Conservation (phyloP, 768 basidiomycete species). For the Termitomyces sp. region DNA sequence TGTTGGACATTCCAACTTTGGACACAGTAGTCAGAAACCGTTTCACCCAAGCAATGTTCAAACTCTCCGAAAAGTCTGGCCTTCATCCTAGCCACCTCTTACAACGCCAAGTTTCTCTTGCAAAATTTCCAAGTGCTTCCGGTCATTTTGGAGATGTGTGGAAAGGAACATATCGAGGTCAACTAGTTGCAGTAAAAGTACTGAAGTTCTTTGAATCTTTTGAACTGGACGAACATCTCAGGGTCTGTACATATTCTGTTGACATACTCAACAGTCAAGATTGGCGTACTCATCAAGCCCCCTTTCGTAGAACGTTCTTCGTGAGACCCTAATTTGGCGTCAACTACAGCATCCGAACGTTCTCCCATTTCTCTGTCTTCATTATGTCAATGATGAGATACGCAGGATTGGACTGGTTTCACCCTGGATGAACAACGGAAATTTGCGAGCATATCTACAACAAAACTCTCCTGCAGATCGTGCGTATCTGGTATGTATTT, state of each 20-base stretch:
- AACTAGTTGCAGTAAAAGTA: constrained; percentile 27
- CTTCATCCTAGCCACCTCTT: constrained; percentile 23
- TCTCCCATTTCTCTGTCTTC: constrained; percentile 11
- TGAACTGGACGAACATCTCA: constrained; percentile 16
- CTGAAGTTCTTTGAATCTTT: constrained; percentile 16
- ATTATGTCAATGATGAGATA: constrained; percentile 7
- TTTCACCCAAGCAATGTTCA: constrained; percentile 9
- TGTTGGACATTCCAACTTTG: constrained; percentile 6
- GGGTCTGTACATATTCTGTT: constrained; percentile 16
- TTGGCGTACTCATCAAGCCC: too few species aligned
- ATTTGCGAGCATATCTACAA: constrained; percentile 1
- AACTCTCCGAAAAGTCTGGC: constrained; percentile 24
- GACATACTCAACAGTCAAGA: too few species aligned
- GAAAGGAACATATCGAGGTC: constrained; percentile 21
- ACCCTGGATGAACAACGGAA: constrained; percentile 12
- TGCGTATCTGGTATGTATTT: constrained; percentile 6
- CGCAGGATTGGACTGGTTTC: constrained; percentile 9
- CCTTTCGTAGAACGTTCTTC: constrained; percentile 5
- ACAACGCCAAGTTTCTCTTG: constrained; percentile 5
- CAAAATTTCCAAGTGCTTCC: constrained; percentile 12
- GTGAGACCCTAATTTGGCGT: constrained; percentile 10
- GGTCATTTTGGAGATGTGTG: constrained; percentile 28
- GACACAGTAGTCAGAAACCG: constrained; percentile 7
- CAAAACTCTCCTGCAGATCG: not conserved
- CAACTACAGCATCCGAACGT: constrained; percentile 9